Conservation (phyloP, 73 alveolate species). For the Paramecium biaurelia region DNA sequence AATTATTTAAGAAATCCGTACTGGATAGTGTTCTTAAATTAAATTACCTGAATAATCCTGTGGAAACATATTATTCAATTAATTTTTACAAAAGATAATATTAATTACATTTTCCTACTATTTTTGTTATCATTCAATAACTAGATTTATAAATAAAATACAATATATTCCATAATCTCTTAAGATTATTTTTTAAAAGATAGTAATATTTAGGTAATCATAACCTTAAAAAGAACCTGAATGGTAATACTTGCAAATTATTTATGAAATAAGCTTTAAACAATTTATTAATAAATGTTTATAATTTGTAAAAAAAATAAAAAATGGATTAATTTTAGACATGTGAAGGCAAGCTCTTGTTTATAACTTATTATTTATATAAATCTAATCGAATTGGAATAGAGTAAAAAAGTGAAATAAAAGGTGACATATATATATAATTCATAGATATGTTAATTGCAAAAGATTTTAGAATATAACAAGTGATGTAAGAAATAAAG, state of each 20-base stretch:
- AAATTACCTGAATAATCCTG: neutral
- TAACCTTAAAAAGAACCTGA: neutral
- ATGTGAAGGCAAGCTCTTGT: neutral
- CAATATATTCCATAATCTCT: neutral
- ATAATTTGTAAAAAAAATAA: neutral
- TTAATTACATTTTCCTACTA: neutral
- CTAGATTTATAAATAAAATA: neutral
- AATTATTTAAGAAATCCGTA: neutral
- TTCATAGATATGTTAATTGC: constrained; percentile 7
- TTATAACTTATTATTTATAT: neutral
- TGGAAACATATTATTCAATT: neutral
- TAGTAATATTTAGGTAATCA: neutral
- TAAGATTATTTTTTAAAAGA: neutral
- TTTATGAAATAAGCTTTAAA: neutral
- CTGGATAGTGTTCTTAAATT: neutral
- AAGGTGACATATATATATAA: neutral
- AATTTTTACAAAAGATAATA: no score
- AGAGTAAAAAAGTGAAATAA: neutral
- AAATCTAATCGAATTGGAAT: neutral
- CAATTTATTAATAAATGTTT: neutral
- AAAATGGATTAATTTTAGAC: constrained; percentile 12
- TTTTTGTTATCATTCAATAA: neutral
- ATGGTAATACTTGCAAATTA: neutral
- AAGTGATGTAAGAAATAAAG: neutral
- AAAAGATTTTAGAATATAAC: neutral